Conservation (phyloP, 768 basidiomycete genomes). For the Daedalea quercina region DNA sequence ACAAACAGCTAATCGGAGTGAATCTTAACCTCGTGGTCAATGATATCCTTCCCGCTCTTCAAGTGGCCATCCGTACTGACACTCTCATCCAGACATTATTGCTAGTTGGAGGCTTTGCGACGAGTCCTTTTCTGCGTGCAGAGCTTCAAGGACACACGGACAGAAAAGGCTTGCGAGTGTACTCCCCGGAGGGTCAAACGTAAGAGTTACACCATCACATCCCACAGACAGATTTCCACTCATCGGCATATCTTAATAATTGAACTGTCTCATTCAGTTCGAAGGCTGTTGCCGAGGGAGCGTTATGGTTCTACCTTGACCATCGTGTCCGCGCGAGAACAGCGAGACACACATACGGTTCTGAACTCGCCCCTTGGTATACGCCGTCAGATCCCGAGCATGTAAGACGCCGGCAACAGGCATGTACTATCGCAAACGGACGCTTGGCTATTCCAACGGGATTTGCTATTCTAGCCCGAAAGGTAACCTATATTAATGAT, state of each 20-base stretch:
- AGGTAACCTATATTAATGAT: not conserved
- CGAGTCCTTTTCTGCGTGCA: constrained; percentile 29
- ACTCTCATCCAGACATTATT: not conserved
- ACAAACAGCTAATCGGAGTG: no score
- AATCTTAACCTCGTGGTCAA: no score
- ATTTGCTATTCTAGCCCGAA: constrained; percentile 6
- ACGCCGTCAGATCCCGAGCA: constrained; percentile 35
- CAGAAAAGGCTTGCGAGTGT: constrained; percentile 13
- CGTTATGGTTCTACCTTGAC: constrained; percentile 36
- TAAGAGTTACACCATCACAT: not conserved
- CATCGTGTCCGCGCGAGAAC: constrained; percentile 42
- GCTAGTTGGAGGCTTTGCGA: constrained; percentile 73
- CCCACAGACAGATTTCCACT: no score
- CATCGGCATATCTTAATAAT: no score
- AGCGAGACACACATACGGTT: constrained; percentile 42
- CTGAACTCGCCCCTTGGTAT: constrained; percentile 30
- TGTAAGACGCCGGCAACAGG: constrained; percentile 23
- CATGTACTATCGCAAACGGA: constrained; percentile 26
- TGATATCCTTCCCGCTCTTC: no score
- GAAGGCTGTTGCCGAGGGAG: constrained; percentile 51
- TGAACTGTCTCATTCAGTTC: no score
- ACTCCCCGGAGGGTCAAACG: not conserved
- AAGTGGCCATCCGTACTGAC: no score
- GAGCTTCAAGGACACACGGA: constrained; percentile 62
- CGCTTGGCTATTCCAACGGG: not conserved